A percentile compares a stretch with the other conserved stretches of the same genome.
These are phyloP conservation scores for Micromonas commoda DNA, from an alignment of 139 green algal species.

Conservation along the genomic window DNA sequence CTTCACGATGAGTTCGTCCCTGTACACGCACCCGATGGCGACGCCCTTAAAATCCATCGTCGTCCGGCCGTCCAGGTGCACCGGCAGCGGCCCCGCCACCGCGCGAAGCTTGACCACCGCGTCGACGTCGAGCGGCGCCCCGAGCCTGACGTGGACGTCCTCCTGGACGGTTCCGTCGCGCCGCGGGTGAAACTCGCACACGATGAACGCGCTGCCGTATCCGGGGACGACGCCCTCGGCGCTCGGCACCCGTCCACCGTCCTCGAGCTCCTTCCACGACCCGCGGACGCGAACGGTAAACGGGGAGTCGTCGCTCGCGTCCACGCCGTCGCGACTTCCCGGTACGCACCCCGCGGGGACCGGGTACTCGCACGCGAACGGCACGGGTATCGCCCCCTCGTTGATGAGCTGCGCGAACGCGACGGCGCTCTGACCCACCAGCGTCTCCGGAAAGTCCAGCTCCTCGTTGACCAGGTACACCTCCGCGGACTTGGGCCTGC, in stretches of 20 bases:
- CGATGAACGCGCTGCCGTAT: background rate
- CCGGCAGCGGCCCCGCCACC: background rate
- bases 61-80: background rate
- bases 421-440: background rate
- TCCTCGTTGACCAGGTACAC: background rate
- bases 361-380: background rate
- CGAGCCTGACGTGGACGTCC: background rate
- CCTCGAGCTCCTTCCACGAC: background rate
- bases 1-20: slow-evolving; percentile 19
- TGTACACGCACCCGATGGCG: slow-evolving; percentile 15
- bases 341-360: no score
- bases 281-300: background rate
- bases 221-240: background rate
- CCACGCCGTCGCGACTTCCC: background rate
- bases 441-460: background rate
- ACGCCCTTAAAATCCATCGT: slow-evolving; percentile 25
- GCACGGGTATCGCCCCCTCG: no score
- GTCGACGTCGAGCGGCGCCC: background rate
- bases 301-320: background rate
- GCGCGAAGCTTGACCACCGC: background rate
- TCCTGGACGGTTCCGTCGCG: background rate
- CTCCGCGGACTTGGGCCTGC: background rate
- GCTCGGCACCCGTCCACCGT: background rate
- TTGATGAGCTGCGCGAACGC: background rate
- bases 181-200: slow-evolving; percentile 5